Base-by-base conservation (phyloP, 805 yeast species). In the Pichia paraexigua region DNA sequence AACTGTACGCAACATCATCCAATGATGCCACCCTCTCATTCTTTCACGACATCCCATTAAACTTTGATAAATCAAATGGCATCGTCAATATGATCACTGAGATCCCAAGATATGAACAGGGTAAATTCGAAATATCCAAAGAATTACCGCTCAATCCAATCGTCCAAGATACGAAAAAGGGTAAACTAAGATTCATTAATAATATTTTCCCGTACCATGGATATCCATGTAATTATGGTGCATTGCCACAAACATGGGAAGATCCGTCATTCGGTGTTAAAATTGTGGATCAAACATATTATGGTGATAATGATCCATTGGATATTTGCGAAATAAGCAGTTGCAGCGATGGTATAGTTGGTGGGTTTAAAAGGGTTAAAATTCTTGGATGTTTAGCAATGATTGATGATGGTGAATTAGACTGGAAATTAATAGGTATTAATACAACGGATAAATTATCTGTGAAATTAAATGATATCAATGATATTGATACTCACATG, bases 231-330 rank as follows among this genome's bases (percentile, higher is more conserved):
- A 88, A 88, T 69, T 88, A 88, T 64, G 95, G 96, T 44, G 92
- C 95, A 3, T 74, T 87, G 60, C 91, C 95, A 18, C 95, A 87
- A 72, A 92, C 98, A 4, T 92, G 98, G 98, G 99, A 92, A 70
- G 95, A 94, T 64, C 95, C 95, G n/a, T 79, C 83, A 53, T 51
- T 69, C 30, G 75, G 66, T 53, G 71, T 78, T 53, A 56, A 59
- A 10, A 30, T 30, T 3, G 13, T 13, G 11, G 35, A n/a, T 8
- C 15, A 21, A 8, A 28, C 44, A 12, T 68, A 67, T 4, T 69
- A 70, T 54, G 99, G 99, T 55, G 99, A 92, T 71, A 87, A 89
- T 64, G 99, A 92, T 69, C 99, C 99, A 4, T 72, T 92, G 55
- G 99, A 92, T 64, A 91, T 91, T 45, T 83, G 96, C 64, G 99